Base-by-base conservation (phyloP, 495 filamentous ascomycete species). In the Talaromyces proteolyticus region DNA sequence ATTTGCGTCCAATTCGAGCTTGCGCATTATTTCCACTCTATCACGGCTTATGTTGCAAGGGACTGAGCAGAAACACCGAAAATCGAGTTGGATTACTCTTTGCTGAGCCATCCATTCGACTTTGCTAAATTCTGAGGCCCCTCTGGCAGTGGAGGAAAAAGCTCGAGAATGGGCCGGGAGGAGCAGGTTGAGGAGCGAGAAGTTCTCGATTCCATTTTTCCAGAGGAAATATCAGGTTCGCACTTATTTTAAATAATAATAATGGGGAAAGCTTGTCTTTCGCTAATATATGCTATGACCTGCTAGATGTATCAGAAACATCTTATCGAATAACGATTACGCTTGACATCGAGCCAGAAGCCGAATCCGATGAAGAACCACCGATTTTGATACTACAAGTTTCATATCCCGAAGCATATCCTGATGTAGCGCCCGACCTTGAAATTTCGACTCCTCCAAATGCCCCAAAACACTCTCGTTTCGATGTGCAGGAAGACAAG, bases 141-240 rank as follows among this genome's bases (percentile, higher is more conserved):
- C 65, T 67, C 69, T 34, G 8, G 29, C 14, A 34, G 29, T 34
- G 29, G 29, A 34, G 29, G 29, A 41, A n/a, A 22, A 50, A 21
- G 11, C 29, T 4, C 44, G 67, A 81, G 55, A 8, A 97, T 96
- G 93, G 91, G 92, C 21, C 80, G 78, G 59, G 93, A 98, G 71
- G 93, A 98, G 50, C 93, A 98, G 66, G 70, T 80, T 46, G 91
- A 98, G 72, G 93, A 98, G 75, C 86, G 92, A 56, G 93, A 96
- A 65, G 91, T 98, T 48, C 88, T 98, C 55, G 89, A 92, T 60
- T 95, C 91, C 48, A 99, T 99, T 57, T 99, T 96, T 60, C 91
- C 94, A 11, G 94, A 99, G 29, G 94, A 99, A 66, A 95, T 97
- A 44, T 88, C 85, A 78, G 87, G 91, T 94, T 26, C 16, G 18